These are phyloP conservation scores for Daldinia concentrica DNA, from an alignment of 495 filamentous ascomycete species.

Conservation along the genomic window DNA sequence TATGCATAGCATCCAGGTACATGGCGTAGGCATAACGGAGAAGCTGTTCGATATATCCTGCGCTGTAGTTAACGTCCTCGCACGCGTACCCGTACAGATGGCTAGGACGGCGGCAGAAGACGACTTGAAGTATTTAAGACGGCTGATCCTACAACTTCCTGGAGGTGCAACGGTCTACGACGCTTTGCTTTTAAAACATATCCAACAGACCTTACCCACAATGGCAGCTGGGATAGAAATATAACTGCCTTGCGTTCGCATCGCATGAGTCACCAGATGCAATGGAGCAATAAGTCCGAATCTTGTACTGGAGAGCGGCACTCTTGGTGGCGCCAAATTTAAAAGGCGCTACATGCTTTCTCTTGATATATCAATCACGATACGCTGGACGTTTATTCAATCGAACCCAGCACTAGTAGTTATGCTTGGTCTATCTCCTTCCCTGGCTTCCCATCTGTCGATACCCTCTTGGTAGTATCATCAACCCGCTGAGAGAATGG, in stretches of 20 bases:
- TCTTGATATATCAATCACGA: not conserved
- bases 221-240: conserved; percentile 23
- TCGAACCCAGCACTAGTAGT: not conserved
- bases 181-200: conserved; percentile 38
- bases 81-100: conserved; percentile 36
- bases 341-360: not conserved
- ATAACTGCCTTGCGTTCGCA: not conserved
- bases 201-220: conserved; percentile 40
- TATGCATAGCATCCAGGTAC: conserved; percentile 64
- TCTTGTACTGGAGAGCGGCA: not conserved
- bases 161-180: conserved; percentile 41
- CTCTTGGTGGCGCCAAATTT: not conserved
- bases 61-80: conserved; percentile 64
- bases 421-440: conserved; percentile 15
- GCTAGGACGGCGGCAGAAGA: conserved; percentile 32
- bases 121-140: conserved; percentile 36
- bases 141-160: conserved; percentile 36
- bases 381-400: not conserved
- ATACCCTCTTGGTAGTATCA: conserved; percentile 2
- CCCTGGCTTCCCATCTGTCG: conserved; percentile 12
- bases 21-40: conserved; percentile 68
- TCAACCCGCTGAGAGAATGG: conserved; percentile 30
- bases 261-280: not conserved
- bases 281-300: not conserved
- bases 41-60: conserved; percentile 67